Evolutionary conservation across 768 basidiomycete species (phyloP).

Genomic region (Termitomyces titanicus): DNA sequence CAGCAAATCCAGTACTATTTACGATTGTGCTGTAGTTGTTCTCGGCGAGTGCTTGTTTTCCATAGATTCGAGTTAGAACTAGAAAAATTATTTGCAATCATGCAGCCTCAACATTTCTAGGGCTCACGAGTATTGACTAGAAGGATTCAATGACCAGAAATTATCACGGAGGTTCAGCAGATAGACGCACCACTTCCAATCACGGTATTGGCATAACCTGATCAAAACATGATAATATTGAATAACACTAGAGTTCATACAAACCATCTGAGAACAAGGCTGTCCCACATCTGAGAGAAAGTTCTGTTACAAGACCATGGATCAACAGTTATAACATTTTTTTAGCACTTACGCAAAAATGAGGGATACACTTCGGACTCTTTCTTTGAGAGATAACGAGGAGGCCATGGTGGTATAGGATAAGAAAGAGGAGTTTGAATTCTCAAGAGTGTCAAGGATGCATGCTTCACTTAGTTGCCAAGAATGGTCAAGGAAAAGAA

Average conservation of each 20-base stretch:
- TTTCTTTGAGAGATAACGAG: background rate
- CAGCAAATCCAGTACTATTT: slow-evolving; percentile 71
- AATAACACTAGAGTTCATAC: background rate
- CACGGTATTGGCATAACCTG: slow-evolving; percentile 78
- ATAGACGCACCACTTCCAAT: slow-evolving; percentile 63
- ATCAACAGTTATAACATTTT: background rate
- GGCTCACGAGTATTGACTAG: slow-evolving; percentile 59
- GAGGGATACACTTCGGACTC: slow-evolving; percentile 4
- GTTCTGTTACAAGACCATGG: background rate
- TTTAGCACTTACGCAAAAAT: slow-evolving; percentile 5
- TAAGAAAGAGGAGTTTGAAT: background rate
- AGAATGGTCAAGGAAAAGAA: background rate
- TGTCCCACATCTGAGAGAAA: slow-evolving; percentile 64
- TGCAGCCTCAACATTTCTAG: slow-evolving; percentile 15
- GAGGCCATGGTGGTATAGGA: background rate
- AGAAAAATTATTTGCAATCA: background rate
- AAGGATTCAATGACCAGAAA: background rate
- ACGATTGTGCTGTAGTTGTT: slow-evolving; percentile 62
- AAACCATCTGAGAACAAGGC: slow-evolving; percentile 82
- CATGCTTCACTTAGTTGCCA: background rate
- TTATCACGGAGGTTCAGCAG: background rate
- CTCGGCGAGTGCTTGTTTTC: slow-evolving; percentile 39
- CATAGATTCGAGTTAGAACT: slow-evolving; percentile 73
- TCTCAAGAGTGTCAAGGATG: background rate
- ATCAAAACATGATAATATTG: background rate